A percentile compares a stretch with the other conserved stretches of the same genome.
Evolutionary conservation across 371 early-diverging fungal genomes (phyloP).

Genomic region (Encephalitozoon hellem): DNA sequence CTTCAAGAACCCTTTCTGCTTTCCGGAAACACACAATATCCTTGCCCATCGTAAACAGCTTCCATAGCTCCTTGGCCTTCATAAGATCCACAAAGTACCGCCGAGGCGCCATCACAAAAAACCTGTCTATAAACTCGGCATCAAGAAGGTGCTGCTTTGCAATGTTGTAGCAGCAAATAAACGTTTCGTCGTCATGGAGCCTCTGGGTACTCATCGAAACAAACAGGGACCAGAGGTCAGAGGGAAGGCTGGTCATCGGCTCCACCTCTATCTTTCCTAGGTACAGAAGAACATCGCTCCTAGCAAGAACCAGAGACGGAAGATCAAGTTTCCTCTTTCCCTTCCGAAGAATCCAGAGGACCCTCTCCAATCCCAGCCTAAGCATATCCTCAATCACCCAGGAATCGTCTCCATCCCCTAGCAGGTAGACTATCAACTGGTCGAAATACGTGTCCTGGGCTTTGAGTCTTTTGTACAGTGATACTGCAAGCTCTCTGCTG

Average conservation of each 20-base stretch:
- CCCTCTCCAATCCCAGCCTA: not conserved
- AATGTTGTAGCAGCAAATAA: not conserved
- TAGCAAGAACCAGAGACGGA: not conserved
- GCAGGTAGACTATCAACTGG: not conserved
- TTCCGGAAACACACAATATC: not conserved
- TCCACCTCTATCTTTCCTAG: not conserved
- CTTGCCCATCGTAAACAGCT: not conserved
- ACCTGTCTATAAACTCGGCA: not conserved
- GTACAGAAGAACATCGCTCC: not conserved
- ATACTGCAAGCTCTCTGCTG: not conserved
- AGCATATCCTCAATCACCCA: not conserved
- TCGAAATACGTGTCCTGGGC: not conserved
- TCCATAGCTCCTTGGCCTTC: constrained; percentile 12
- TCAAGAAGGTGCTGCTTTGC: not conserved
- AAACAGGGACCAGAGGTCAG: not conserved
- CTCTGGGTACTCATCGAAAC: not conserved
- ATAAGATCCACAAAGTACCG: constrained; percentile 1
- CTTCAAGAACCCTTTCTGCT: not conserved
- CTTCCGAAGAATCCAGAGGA: not conserved
- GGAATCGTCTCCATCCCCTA: not conserved
- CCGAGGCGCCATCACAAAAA: not conserved
- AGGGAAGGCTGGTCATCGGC: not conserved
- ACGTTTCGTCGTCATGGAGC: not conserved
- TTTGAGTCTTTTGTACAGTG: not conserved
- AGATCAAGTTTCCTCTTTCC: not conserved